These are phyloP conservation scores for Mycena vulgaris DNA, from an alignment of 768 basidiomycete species.

Conservation along the genomic window DNA sequence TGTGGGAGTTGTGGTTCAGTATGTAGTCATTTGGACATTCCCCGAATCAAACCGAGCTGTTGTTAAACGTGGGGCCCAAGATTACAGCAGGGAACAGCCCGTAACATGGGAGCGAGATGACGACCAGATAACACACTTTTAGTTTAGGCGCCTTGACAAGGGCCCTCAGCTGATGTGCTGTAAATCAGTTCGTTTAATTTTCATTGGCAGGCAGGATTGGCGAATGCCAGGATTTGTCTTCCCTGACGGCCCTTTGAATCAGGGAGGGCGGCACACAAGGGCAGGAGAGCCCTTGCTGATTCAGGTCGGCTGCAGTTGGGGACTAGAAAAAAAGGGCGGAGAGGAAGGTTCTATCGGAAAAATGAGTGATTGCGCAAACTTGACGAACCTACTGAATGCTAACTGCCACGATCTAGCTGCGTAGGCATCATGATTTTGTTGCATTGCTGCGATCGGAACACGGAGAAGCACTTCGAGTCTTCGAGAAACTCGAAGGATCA, in stretches of 20 bases:
- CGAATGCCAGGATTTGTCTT: too few relatives aligned
- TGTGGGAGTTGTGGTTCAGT: background rate
- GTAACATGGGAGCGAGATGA: slow-evolving; percentile 2
- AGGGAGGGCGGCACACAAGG: too few relatives aligned
- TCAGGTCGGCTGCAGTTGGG: too few relatives aligned
- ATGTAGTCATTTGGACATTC: background rate
- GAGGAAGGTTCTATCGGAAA: background rate
- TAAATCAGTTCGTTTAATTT: too few relatives aligned
- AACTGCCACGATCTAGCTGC: too few relatives aligned
- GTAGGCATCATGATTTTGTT: too few relatives aligned
- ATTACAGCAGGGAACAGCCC: slow-evolving; percentile 23
- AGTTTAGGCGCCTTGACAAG: slow-evolving; percentile 9
- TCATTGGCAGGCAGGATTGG: background rate
- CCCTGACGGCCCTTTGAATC: too few relatives aligned
- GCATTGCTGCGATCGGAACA: too few relatives aligned
- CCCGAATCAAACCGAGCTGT: background rate
- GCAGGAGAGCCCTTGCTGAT: too few relatives aligned
- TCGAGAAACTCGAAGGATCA: background rate
- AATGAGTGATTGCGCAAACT: background rate
- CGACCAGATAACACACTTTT: background rate
- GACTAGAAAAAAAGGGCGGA: background rate
- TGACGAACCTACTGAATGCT: background rate
- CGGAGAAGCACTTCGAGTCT: too few relatives aligned
- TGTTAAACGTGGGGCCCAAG: background rate
- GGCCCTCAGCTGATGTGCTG: too few relatives aligned